Conservation (phyloP, 2,329 filamentous ascomycete genomes). For the Capronia coronata region DNA sequence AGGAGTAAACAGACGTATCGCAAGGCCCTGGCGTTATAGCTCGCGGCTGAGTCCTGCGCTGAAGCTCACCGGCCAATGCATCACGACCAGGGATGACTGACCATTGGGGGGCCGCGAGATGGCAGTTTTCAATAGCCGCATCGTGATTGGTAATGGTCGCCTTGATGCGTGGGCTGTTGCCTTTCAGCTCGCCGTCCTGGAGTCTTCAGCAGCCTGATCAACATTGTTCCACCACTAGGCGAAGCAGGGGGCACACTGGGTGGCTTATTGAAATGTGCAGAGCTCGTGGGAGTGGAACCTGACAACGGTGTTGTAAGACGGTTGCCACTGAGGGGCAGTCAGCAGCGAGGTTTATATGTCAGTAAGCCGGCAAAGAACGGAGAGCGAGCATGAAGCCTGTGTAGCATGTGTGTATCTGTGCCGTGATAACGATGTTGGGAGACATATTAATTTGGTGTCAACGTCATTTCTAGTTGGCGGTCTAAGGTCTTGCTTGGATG, state of each 20-base stretch:
- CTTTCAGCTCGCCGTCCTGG: constrained; percentile 9
- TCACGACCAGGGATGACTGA: constrained; percentile 5
- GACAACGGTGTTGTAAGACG: not conserved
- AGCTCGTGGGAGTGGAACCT: not conserved
- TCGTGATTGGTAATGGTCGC: constrained; percentile 8
- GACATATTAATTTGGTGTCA: too few species aligned
- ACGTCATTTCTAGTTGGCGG: too few species aligned
- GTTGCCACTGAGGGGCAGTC: not conserved
- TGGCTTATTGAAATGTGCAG: not conserved
- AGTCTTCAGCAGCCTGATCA: not conserved
- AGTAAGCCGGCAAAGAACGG: too few species aligned
- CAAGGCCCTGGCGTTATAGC: constrained; percentile 9
- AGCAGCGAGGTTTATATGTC: not conserved
- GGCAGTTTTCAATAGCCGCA: not conserved
- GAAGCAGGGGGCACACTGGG: not conserved
- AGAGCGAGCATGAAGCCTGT: too few species aligned
- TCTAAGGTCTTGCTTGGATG: too few species aligned
- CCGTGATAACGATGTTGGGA: too few species aligned
- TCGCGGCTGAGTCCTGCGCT: constrained; percentile 20
- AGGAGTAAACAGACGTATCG: constrained; percentile 3
- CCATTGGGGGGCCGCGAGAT: constrained; percentile 10
- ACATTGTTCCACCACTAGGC: not conserved
- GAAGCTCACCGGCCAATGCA: constrained; percentile 15
- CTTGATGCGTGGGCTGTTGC: not conserved
- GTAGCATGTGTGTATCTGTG: too few species aligned